phyloP scores from a whole-genome alignment of 2,329 filamentous ascomycete genomes.

The Coniochaeta sp. region DNA sequence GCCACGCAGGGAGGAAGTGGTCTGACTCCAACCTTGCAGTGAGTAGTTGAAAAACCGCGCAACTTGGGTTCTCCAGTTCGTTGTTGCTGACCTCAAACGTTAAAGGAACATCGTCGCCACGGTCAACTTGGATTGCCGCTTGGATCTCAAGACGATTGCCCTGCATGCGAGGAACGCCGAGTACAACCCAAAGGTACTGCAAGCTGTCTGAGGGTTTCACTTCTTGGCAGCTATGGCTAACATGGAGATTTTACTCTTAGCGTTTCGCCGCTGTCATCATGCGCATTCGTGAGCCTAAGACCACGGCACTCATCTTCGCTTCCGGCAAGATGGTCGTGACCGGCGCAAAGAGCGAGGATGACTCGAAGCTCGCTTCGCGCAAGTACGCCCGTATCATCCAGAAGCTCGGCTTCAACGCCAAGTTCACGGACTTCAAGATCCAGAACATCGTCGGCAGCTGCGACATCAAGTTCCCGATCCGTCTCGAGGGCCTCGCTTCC shows the following conservation, averaged over 20 bases:
- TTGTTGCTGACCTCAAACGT: slow-evolving; percentile 45
- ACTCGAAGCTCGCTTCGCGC: slow-evolving; percentile 91
- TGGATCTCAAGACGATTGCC: slow-evolving; percentile 98
- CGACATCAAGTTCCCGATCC: slow-evolving; percentile 99
- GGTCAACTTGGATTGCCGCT: slow-evolving; percentile 93
- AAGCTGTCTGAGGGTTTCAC: slow-evolving; percentile 20
- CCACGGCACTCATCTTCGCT: slow-evolving; percentile 94
- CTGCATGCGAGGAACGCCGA: slow-evolving; percentile 96
- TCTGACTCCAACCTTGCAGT: slow-evolving; percentile 91
- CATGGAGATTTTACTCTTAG: slow-evolving; percentile 37
- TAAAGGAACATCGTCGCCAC: slow-evolving; percentile 97
- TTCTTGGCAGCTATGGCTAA: slow-evolving; percentile 22
- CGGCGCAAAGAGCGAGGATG: slow-evolving; percentile 95
- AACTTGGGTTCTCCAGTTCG: slow-evolving; percentile 26
- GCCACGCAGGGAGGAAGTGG: slow-evolving; percentile 78
- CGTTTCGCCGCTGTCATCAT: slow-evolving; percentile 99
- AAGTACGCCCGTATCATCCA: slow-evolving; percentile 99
- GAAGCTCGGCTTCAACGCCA: slow-evolving; percentile 98
- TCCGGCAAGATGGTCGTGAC: slow-evolving; percentile 99
- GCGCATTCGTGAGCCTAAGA: slow-evolving; percentile 99
- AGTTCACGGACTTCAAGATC: slow-evolving; percentile 99
- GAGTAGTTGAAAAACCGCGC: slow-evolving; percentile 59
- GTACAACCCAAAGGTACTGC: slow-evolving; percentile 91
- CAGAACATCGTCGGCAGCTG: slow-evolving; percentile 99
- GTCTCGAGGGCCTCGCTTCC: slow-evolving; percentile 88